Percentiles rank a stretch among this genome's conserved stretches.
phyloP scores from a whole-genome alignment of 176 grass and related monocot species.

The Puccinellia tenuiflora region DNA sequence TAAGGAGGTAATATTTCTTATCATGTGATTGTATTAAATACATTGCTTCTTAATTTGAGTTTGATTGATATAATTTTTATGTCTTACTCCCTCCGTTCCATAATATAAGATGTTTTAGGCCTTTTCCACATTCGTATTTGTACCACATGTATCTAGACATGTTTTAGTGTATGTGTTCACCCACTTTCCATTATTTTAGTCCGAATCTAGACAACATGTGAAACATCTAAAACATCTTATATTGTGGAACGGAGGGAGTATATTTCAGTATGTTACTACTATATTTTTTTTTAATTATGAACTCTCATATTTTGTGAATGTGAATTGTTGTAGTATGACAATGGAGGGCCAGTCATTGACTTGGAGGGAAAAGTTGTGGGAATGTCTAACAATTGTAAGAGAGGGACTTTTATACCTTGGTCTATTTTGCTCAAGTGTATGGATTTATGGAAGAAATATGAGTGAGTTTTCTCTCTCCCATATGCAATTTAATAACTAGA shows the following conservation, averaged over 20 bases:
- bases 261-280: background rate
- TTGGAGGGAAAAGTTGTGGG: background rate
- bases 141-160: too few species aligned
- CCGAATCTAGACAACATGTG: too few species aligned
- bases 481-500: background rate
- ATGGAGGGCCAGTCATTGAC: background rate
- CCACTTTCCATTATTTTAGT: too few species aligned
- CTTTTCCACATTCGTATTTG: too few species aligned
- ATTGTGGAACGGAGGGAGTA: too few species aligned
- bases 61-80: background rate
- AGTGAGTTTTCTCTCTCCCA: background rate
- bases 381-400: background rate
- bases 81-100: too few species aligned
- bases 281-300: background rate
- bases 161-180: too few species aligned
- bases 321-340: background rate
- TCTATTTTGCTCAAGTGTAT: background rate
- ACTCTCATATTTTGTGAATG: background rate
- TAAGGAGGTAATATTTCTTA: background rate
- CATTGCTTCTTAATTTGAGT: background rate
- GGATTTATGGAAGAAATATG: background rate
- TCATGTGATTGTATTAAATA: background rate
- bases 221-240: too few species aligned
- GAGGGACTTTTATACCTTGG: background rate
- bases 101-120: too few species aligned